Evolutionary conservation across 2,329 filamentous ascomycete genomes (phyloP), one percentile per base, ranked within the genome.

Genomic region (Cladophialophora bantiana): DNA sequence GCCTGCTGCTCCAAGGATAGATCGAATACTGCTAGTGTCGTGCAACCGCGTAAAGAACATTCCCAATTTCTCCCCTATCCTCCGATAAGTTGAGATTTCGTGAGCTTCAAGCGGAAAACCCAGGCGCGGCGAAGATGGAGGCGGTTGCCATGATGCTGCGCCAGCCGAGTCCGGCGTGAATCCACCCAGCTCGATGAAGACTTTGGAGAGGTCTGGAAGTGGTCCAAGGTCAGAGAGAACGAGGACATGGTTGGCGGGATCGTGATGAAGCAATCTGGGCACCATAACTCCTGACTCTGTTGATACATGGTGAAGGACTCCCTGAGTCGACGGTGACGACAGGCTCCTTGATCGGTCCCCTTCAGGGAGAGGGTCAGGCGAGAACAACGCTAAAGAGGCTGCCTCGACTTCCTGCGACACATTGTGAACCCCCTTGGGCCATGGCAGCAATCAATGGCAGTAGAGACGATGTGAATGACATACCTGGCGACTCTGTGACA

Each of bases 11-110:
- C 32, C 45, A 48, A 31, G 20, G 15, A 62, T 12, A 5, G 15
- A 20, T 26, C 20, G 40, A n/a, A 18, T 20, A n/a, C 38, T 59
- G 20, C 42, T 36, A 15, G 32, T 50, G 32, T 31, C n/a, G 20
- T 67, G 64, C 31, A 67, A 45, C 12, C 36, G 35, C 9, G 59
- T 60, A 45, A 67, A 67, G 54, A 67, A 67, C n/a, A n/a, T 52
- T 4, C 64, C 64, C n/a, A 64, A 13, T 45, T 56, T 35, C 32
- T 36, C 12, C 7, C 64, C 64, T 7, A 62, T 31, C 26, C 12
- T 55, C 38, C 58, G 50, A 48, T 35, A 59, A 12, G 2, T 50
- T n/a, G 31, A 18, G 18, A 40, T 48, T 31, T 59, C 34, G 9
- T 7, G 6, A 18, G 45, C 18, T 4, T 20, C 38, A n/a, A 65